Conservation (phyloP, 83 land plant genomes). For the Isoetes engelmannii region DNA sequence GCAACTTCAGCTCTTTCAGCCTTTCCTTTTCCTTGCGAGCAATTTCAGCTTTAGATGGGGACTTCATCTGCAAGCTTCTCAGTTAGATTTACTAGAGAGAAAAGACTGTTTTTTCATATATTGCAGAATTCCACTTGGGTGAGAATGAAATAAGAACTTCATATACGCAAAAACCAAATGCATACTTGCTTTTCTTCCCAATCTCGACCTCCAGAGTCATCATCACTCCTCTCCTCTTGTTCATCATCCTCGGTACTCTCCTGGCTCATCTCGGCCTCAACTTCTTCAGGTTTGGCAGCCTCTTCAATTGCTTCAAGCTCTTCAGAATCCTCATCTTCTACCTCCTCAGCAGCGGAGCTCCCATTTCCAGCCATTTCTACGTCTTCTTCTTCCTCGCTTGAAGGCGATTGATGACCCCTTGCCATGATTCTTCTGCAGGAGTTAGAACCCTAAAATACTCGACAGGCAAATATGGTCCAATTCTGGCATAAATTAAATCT, state of each 20-base stretch:
- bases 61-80: background rate
- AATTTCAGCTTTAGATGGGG: slow-evolving; percentile 38
- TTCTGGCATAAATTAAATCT: no score
- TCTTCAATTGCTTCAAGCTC: slow-evolving; percentile 25
- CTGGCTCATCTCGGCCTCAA: slow-evolving; percentile 68
- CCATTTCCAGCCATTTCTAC: background rate
- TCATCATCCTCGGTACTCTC: slow-evolving; percentile 35
- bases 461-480: no score
- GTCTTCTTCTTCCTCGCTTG: slow-evolving; percentile 4
- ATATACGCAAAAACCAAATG: background rate
- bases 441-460: no score
- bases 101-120: background rate
- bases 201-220: slow-evolving; percentile 15
- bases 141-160: background rate
- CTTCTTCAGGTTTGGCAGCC: slow-evolving; percentile 52
- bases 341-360: no score
- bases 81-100: background rate
- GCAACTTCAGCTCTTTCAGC: slow-evolving; percentile 69
- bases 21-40: slow-evolving; percentile 73
- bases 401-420: background rate
- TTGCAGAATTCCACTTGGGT: background rate
- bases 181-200: slow-evolving; percentile 5
- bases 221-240: slow-evolving; percentile 36
- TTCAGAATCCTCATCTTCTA: slow-evolving; percentile 19
- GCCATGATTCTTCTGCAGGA: no score